Base-by-base conservation (phyloP, 2,329 filamentous ascomycete genomes). In the Pseudogymnoascus verrucosus region DNA sequence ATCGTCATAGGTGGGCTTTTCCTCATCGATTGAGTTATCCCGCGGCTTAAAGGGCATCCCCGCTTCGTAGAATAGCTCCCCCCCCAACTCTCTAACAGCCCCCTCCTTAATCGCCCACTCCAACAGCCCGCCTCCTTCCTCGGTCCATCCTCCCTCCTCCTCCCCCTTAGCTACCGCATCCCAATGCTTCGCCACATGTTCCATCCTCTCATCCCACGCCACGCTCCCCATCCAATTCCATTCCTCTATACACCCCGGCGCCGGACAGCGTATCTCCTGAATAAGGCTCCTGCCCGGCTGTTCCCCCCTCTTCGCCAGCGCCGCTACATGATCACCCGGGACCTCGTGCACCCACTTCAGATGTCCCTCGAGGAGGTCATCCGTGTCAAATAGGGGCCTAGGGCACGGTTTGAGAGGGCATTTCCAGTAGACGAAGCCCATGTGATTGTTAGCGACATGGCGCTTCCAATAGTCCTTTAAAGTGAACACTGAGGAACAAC, bases 401-500 rank as follows among this genome's bases (percentile, higher is more conserved):
- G 44, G 23, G 42, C 65, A 74, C 59, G 70, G 73, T 26, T 71
- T 71, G 11, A 72, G 69, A 31, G 76, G 71, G 76, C 93, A 98
- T 64, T 88, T 80, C 85, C 88, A 97, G 76, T 87, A 89, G 47
- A 83, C 78, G 2, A 90, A 79, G 62, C 87, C 84, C 23, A 96
- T 79, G 72, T 98, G 93, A 72, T 96, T 90, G 0, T 89, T 89
- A 31, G 80, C 78, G 70, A 93, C 85, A 73, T 98, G 93, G 0
- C 93, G 86, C 75, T 97, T 97, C 93, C 93, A 97, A 74, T 97
- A 92, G 73, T 97, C 96, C 77, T 96, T 96, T 69, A 83, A 87
- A 3, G 83, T 82, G 71, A 96, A 96, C 0, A 81, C 86, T 2
- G 86, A 84, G 0, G 66, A 68, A 76, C 93, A 98, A 37, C 89